Percentiles rank a stretch among this genome's conserved stretches.
Evolutionary conservation across 371 early-diverging fungal genomes (phyloP).

Genomic region (Conidiobolus coronatus): DNA sequence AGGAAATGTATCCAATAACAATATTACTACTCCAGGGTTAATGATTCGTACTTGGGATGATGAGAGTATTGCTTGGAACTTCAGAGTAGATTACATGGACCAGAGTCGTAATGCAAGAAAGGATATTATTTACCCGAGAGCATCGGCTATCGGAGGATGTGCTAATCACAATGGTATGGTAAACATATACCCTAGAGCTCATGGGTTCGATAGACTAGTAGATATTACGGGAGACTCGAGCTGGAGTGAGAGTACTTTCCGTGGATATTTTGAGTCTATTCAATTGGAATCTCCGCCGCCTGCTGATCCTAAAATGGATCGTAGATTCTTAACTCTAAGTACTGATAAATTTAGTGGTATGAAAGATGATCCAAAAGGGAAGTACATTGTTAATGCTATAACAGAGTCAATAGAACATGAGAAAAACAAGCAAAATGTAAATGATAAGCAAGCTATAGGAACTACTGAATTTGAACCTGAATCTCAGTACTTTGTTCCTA

Average conservation of each 20-base stretch:
- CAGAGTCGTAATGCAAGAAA: not conserved
- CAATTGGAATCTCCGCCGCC: too few species aligned
- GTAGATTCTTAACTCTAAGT: too few species aligned
- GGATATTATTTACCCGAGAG: conserved; percentile 1
- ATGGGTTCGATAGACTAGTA: not conserved
- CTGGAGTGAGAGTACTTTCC: not conserved
- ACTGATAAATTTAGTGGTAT: too few species aligned
- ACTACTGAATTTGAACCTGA: too few species aligned
- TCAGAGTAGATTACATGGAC: not conserved
- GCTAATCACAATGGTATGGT: conserved; percentile 1
- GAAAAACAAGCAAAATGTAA: too few species aligned
- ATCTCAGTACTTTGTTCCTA: too few species aligned
- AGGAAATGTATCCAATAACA: not conserved
- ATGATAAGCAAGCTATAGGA: too few species aligned
- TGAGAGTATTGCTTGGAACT: not conserved
- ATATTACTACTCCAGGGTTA: not conserved
- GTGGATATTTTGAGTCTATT: not conserved
- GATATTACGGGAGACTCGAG: not conserved
- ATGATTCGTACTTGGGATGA: too few species aligned
- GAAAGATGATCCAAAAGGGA: too few species aligned
- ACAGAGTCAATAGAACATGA: too few species aligned
- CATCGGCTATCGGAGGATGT: not conserved
- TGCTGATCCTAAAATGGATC: too few species aligned
- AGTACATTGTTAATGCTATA: too few species aligned
- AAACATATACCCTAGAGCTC: not conserved